phyloP scores from a whole-genome alignment of 2,329 filamentous ascomycete species.

The Fusarium subglutinans region DNA sequence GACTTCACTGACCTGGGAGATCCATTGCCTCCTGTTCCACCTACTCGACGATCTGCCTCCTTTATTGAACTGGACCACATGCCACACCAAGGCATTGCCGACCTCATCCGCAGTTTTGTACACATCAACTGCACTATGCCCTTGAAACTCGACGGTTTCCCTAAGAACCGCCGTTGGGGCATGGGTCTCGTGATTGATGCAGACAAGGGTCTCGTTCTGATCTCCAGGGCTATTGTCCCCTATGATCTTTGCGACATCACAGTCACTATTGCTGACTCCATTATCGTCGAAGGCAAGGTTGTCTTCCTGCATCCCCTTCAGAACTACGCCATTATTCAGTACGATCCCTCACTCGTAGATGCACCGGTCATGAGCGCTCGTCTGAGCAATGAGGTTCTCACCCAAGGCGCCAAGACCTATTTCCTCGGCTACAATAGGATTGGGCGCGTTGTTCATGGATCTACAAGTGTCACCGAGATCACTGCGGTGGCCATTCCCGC shows the following conservation, averaged over 20 bases:
- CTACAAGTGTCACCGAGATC: slow-evolving; percentile 95
- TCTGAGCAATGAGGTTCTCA: slow-evolving; percentile 82
- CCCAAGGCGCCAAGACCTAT: slow-evolving; percentile 92
- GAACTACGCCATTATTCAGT: slow-evolving; percentile 95
- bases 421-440: slow-evolving; percentile 99
- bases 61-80: slow-evolving; percentile 94
- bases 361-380: slow-evolving; percentile 91
- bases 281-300: slow-evolving; percentile 93
- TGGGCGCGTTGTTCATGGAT: slow-evolving; percentile 89
- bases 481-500: slow-evolving; percentile 96
- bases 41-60: slow-evolving; percentile 79
- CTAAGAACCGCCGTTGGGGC: slow-evolving; percentile 90
- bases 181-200: slow-evolving; percentile 98
- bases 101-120: slow-evolving; percentile 94
- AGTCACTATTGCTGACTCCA: slow-evolving; percentile 94
- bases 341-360: slow-evolving; percentile 91
- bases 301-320: slow-evolving; percentile 96
- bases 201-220: slow-evolving; percentile 91
- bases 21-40: slow-evolving; percentile 77
- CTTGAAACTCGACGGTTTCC: slow-evolving; percentile 97
- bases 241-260: slow-evolving; percentile 97
- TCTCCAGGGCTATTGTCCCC: slow-evolving; percentile 92
- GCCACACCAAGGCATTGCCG: slow-evolving; percentile 87
- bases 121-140: slow-evolving; percentile 93
- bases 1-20: slow-evolving; percentile 90